Percentiles rank a stretch among this genome's conserved stretches.
Evolutionary conservation across 352 stramenopile species (phyloP).

Genomic region (Phytophthora podocarpi): DNA sequence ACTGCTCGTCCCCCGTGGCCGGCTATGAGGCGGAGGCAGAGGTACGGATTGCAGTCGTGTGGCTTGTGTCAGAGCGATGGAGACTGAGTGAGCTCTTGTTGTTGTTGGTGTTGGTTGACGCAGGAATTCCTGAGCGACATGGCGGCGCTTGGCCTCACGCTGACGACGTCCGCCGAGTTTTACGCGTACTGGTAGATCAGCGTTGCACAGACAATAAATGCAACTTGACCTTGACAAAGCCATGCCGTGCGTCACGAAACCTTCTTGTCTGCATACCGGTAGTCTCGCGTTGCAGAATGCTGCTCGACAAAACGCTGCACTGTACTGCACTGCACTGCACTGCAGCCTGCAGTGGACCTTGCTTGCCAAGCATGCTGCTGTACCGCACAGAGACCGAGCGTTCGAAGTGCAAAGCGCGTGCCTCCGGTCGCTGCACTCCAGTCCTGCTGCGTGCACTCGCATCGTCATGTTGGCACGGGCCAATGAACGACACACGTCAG

Average conservation of each 20-base stretch:
- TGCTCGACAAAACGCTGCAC: too few species aligned
- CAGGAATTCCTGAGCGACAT: slow-evolving; percentile 63
- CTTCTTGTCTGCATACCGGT: background rate
- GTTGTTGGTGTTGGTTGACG: background rate
- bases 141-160: slow-evolving; percentile 48
- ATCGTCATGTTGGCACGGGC: slow-evolving; percentile 25
- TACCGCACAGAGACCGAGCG: slow-evolving; percentile 33
- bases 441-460: slow-evolving; percentile 15
- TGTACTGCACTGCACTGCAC: too few species aligned
- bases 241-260: background rate
- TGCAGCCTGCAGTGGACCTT: background rate
- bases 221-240: background rate
- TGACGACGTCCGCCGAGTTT: slow-evolving; percentile 53
- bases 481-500: slow-evolving; percentile 22
- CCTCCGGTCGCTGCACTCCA: slow-evolving; percentile 23
- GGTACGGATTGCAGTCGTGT: background rate
- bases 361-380: slow-evolving; percentile 23
- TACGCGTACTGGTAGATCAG: background rate
- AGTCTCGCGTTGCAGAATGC: too few species aligned
- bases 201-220: too few species aligned
- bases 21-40: slow-evolving; percentile 60
- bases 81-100: too few species aligned
- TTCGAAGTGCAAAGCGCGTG: slow-evolving; percentile 29
- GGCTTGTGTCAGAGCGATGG: too few species aligned
- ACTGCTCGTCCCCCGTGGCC: slow-evolving; percentile 63